Evolutionary conservation across 768 basidiomycete species (phyloP), one percentile per base, ranked within the genome.

Genomic region (Saitozyma podzolica): DNA sequence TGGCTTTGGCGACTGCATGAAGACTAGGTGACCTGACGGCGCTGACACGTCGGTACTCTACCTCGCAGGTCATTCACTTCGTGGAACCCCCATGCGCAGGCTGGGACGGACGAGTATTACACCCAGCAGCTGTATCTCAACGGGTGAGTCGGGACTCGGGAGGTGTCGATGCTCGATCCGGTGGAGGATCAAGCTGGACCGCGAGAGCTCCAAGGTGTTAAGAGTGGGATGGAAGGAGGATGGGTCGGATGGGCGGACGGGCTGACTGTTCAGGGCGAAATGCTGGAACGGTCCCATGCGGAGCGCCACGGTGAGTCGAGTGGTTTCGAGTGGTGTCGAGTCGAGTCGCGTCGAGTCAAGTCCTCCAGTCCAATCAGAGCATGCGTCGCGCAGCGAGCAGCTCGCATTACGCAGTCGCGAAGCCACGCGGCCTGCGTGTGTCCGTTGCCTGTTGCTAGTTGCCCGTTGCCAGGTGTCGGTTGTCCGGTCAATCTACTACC

Each of bases 241-340:
- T n/a, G n/a, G n/a, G n/a, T n/a, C n/a, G 40, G n/a, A 11, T 11
- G 11, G n/a, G 54, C 54, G 58, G 47, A 56, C 43, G 53, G 29
- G 9, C 42, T 29, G 29, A 29, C 29, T 2, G n/a, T 51, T 17
- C 56, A 96, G 95, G 47, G 84, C 92, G 6, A 86, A 88, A 73
- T 98, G 95, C 82, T 96, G 94, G 95, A 96, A 96, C 72, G 95
- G 96, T 0, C 96, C 96, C 4, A 85, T 90, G 66, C 86, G 95
- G 40, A 92, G 85, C 64, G 89, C 92, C 40, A 84, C 86, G 75
- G 58, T 66, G 50, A 52, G 64, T 41, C 37, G 16, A 10, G 29
- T 37, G 2, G 29, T 2, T 2, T 29, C 29, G 29, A 29, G 29
- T 29, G 2, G 29, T 2, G 29, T 29, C 29, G 29, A 5, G 29